Evolutionary conservation across 2,329 filamentous ascomycete genomes (phyloP), one percentile per base, ranked within the genome.

Genomic region (Delphinella strobiligena): DNA sequence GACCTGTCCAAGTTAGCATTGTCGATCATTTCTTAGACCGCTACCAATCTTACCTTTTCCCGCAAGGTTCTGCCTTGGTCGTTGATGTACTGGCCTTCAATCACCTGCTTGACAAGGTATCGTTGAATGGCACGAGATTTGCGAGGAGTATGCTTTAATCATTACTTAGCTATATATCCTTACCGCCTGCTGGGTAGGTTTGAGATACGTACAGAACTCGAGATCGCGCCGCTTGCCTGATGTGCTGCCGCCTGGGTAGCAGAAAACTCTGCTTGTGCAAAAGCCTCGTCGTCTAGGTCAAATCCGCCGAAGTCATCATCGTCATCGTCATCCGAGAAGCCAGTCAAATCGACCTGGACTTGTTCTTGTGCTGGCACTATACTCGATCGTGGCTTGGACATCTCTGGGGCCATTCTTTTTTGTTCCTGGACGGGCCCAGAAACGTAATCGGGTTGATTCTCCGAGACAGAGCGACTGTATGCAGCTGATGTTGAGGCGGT

Each of bases 121-220:
- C 89, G 80, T 61, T 93, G 86, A 54, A 93, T 93, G 35, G 80
- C 75, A 64, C 77, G 80, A 50, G 71, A 66, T 58, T 79, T 82
- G 56, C 57, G 67, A 12, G 12, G 12, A 73, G 62, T 72, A 75
- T 81, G 82, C 74, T 68, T 66, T 60, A 63, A 62, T 56, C 55
- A 41, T n/a, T 38, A 44, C 40, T 47, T 47, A 47, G 45, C 45
- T 47, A 47, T 43, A 32, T 46, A 46, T 36, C 36, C 22, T 43
- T 12, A 27, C 22, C 7, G 40, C 37, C 19, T 27, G 31, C 34
- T 38, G 11, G 42, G 34, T 18, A 45, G 39, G 39, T 45, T 46
- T 30, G 43, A 51, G 49, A 59, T 67, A 78, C 74, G 60, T 77
- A 79, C 75, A 68, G 60, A 60, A 49, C 63, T 31, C 36, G 47